These are phyloP conservation scores for Trichoderma koningiopsis DNA, from an alignment of 2,329 filamentous ascomycete species.

Conservation along the genomic window DNA sequence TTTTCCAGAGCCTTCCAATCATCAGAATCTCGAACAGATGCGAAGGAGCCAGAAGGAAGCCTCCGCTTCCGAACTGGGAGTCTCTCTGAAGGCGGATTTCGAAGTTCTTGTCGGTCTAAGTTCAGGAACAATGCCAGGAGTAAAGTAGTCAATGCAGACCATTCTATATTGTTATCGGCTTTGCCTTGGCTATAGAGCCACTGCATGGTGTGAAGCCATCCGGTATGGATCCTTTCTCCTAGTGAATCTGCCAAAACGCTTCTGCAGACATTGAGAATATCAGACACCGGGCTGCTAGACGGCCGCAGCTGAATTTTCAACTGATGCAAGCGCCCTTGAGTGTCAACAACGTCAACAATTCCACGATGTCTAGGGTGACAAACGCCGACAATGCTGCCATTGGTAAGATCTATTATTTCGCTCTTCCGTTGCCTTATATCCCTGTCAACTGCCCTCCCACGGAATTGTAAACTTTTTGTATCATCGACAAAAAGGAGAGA, in stretches of 20 bases:
- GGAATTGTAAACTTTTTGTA: conserved; percentile 59
- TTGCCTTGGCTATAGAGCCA: conserved; percentile 62
- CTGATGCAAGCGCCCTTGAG: conserved; percentile 64
- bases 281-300: conserved; percentile 61
- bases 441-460: conserved; percentile 53
- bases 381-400: conserved; percentile 55
- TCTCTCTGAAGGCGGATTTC: conserved; percentile 32
- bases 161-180: conserved; percentile 59
- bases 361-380: conserved; percentile 61
- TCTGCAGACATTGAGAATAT: conserved; percentile 62
- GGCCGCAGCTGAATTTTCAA: conserved; percentile 69
- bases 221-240: conserved; percentile 63
- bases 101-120: conserved; percentile 49
- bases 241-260: conserved; percentile 63
- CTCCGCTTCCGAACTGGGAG: conserved; percentile 38
- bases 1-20: conserved; percentile 53
- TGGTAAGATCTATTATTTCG: conserved; percentile 49
- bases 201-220: conserved; percentile 73
- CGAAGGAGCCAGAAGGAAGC: conserved; percentile 41
- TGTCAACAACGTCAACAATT: conserved; percentile 66
- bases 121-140: conserved; percentile 66
- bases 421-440: conserved; percentile 52
- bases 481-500: conserved; percentile 63
- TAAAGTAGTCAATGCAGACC: conserved; percentile 67
- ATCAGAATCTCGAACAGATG: conserved; percentile 41